Percentiles rank a stretch among this genome's conserved stretches.
These are phyloP conservation scores for Cucurbita maxima DNA, from an alignment of 306 rosid genomes.

Conservation along the genomic window DNA sequence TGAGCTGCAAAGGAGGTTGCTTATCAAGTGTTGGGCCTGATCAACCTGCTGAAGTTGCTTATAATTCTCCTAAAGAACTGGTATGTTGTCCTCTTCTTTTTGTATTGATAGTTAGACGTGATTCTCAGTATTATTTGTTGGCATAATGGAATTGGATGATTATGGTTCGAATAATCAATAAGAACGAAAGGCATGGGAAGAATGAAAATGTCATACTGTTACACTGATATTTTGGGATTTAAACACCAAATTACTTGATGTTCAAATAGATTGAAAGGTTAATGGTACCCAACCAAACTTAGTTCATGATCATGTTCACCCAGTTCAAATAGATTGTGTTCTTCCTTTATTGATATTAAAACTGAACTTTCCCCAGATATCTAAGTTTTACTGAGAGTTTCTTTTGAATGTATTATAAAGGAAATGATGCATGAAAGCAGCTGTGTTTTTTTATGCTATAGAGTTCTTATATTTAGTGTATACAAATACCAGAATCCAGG, in stretches of 20 bases:
- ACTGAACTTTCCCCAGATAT: not conserved
- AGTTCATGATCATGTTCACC: no score
- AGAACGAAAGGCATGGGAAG: not conserved
- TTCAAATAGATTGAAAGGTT: no score
- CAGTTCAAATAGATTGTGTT: not conserved
- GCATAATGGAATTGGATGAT: not conserved
- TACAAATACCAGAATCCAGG: conserved; percentile 54
- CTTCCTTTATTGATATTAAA: not conserved
- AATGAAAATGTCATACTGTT: not conserved
- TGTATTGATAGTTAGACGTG: not conserved
- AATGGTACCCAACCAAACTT: no score
- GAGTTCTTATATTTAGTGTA: not conserved
- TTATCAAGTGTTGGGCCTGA: conserved; percentile 72
- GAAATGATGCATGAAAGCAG: no score
- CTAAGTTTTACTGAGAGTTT: not conserved
- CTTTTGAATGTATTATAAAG: not conserved
- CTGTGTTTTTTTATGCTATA: no score
- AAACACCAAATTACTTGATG: no score
- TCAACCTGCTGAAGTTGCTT: conserved; percentile 94
- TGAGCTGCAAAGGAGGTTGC: conserved; percentile 91
- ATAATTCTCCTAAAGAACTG: conserved; percentile 71
- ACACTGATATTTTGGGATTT: not conserved
- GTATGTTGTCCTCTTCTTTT: conserved; percentile 25
- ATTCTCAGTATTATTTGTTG: not conserved
- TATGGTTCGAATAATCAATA: not conserved